Percentiles rank a stretch among this genome's conserved stretches.
Conservation (phyloP, 345 rosid genomes). For the Durio zibethinus region DNA sequence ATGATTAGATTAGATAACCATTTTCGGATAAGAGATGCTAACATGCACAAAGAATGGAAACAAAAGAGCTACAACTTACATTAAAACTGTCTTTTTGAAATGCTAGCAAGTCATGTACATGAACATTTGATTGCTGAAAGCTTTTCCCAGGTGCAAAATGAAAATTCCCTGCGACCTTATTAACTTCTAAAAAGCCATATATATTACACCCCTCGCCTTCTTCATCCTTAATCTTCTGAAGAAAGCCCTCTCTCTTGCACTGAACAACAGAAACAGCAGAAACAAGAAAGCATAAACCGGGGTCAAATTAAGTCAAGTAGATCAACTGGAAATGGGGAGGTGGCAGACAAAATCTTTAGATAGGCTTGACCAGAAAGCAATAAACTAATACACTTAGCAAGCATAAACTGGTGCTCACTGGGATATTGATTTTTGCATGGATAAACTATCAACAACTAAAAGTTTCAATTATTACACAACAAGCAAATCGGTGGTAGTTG, state of each 20-base stretch:
- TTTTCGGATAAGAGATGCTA: neutral
- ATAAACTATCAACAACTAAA: neutral
- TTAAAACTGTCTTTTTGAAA: slow-evolving; percentile 86
- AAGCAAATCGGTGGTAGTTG: neutral
- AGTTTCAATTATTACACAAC: neutral
- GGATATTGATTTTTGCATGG: neutral
- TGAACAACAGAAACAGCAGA: slow-evolving; percentile 30
- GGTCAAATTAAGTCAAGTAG: neutral
- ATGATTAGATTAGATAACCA: neutral
- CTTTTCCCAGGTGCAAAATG: slow-evolving; percentile 99
- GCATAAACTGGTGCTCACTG: neutral
- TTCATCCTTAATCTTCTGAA: slow-evolving; percentile 84
- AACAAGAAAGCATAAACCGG: neutral
- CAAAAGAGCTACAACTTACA: slow-evolving; percentile 39
- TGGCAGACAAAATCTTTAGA: neutral
- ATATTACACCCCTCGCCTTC: slow-evolving; percentile 96
- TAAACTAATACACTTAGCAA: neutral
- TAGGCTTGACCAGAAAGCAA: neutral
- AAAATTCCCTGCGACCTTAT: slow-evolving; percentile 94
- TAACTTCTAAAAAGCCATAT: slow-evolving; percentile 89
- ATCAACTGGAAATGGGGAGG: neutral
- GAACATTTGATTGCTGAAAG: slow-evolving; percentile 86
- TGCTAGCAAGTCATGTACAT: slow-evolving; percentile 79
- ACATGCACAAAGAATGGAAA: neutral
- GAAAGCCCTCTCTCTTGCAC: slow-evolving; percentile 96